Conservation (phyloP, 768 basidiomycete genomes). For the Lactifluus rugatus region DNA sequence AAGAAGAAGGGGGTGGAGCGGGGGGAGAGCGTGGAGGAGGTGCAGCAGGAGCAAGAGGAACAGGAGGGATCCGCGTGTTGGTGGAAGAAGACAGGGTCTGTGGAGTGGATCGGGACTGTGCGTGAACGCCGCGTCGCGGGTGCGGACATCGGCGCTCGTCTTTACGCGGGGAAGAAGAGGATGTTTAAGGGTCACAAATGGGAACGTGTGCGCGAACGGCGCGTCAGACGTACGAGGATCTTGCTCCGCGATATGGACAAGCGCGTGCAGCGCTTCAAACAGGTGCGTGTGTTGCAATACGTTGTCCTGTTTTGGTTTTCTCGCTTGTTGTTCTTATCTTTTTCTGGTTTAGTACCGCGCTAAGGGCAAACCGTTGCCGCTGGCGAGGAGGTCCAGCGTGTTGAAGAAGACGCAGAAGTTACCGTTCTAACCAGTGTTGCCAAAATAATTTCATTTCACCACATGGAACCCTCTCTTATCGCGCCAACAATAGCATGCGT, state of each 20-base stretch:
- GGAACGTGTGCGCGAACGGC: slow-evolving; percentile 50
- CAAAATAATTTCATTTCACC: background rate
- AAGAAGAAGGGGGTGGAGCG: background rate
- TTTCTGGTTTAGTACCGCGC: slow-evolving; percentile 13
- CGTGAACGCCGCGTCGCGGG: slow-evolving; percentile 31
- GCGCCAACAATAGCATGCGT: background rate
- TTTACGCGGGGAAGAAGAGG: slow-evolving; percentile 67
- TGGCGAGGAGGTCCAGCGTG: slow-evolving; percentile 7
- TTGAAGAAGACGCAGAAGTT: slow-evolving; percentile 19
- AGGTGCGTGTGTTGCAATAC: slow-evolving; percentile 29
- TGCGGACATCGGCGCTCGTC: slow-evolving; percentile 45
- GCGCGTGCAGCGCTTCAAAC: slow-evolving; percentile 56
- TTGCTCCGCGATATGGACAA: slow-evolving; percentile 62
- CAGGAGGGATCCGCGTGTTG: background rate
- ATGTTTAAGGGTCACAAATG: slow-evolving; percentile 95
- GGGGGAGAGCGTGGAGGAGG: background rate
- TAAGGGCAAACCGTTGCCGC: slow-evolving; percentile 16
- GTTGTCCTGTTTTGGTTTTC: background rate
- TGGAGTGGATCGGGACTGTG: slow-evolving; percentile 25
- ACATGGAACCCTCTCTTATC: background rate
- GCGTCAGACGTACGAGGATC: slow-evolving; percentile 39
- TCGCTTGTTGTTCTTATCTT: background rate
- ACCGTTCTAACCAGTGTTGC: slow-evolving; percentile 15
- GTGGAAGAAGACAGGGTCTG: slow-evolving; percentile 21
- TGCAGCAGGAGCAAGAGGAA: background rate